Evolutionary conservation across 2,329 filamentous ascomycete species (phyloP), one percentile per base, ranked within the genome.

Genomic region (Fusarium sacchari): DNA sequence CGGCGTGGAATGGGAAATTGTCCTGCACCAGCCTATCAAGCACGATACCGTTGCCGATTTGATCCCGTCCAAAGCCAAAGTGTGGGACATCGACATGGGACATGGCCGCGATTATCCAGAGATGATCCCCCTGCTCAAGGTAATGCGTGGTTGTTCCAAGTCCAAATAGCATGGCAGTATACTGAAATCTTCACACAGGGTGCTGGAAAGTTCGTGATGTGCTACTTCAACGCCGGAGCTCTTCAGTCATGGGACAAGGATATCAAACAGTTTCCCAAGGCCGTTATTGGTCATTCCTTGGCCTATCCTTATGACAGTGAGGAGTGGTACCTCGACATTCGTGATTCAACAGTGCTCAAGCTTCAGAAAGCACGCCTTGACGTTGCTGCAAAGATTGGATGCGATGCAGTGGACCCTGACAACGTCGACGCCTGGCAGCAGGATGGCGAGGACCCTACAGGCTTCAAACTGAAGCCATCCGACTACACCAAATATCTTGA

Each of bases 341-440:
- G 77, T 9, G 60, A 75, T 36, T 26, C 53, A 7, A 58, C 57
- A 30, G 79, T 82, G 18, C 58, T 81, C 22, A 63, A 76, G 20
- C 68, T 79, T 39, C 80, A 82, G 78, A 81, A 81, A 70, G 65
- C 65, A 46, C 79, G 80, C 3, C 69, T 82, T 24, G 75, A 77
- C 20, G 57, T 61, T 22, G 80, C 80, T 17, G 77, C 74, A n/a
- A 47, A 67, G 32, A 55, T 76, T 20, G 80, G 80, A 24, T 82
- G 80, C 55, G 80, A 81, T 50, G 80, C 75, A 22, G 77, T 82
- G n/a, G 80, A 82, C 63, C 80, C 79, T 6, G 80, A 82, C 67
- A 82, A 82, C 62, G 78, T 81, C 47, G 80, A 82, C 30, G 79
- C 78, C 42, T 81, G 78, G 76, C 76, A 67, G 17, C 61, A 76